These are phyloP conservation scores for Pseudonitzschia multiseries DNA, from an alignment of 108 stramenopile species.

Conservation along the genomic window DNA sequence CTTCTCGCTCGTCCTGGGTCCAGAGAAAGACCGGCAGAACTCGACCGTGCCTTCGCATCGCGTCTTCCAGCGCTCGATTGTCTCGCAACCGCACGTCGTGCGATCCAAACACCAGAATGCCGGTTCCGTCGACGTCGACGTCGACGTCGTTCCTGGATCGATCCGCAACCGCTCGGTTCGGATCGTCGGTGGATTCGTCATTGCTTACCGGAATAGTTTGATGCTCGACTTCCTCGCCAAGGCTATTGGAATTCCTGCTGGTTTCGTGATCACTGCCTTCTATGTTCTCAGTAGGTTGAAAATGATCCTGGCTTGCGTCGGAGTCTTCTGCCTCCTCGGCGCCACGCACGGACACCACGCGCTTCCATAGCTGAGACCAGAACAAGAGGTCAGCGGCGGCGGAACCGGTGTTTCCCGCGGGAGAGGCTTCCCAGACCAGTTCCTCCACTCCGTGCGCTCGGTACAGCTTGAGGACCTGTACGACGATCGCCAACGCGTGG, in stretches of 20 bases:
- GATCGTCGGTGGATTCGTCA: too few relatives aligned
- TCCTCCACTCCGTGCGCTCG: conserved; percentile 4
- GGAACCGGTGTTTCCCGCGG: background rate
- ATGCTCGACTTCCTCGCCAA: too few relatives aligned
- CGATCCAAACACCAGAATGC: conserved; percentile 34
- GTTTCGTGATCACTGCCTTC: too few relatives aligned
- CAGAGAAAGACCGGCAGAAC: conserved; percentile 46
- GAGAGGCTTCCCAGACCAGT: conserved; percentile 40
- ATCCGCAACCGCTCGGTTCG: background rate
- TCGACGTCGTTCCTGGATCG: background rate
- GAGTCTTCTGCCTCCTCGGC: too few relatives aligned
- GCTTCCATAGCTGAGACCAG: background rate
- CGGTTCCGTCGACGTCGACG: background rate
- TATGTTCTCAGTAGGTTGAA: too few relatives aligned
- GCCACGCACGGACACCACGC: background rate
- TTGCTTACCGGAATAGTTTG: too few relatives aligned
- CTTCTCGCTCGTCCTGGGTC: conserved; percentile 23
- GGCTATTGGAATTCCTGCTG: too few relatives aligned
- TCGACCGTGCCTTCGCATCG: conserved; percentile 10
- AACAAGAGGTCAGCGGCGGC: background rate
- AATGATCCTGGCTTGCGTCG: too few relatives aligned
- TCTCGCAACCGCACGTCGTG: conserved; percentile 48
- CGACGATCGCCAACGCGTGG: conserved; percentile 18
- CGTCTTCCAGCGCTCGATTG: conserved; percentile 34
- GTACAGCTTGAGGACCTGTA: conserved; percentile 43